Evolutionary conservation across 768 basidiomycete species (phyloP).

Genomic region (Favolaschia claudopus): DNA sequence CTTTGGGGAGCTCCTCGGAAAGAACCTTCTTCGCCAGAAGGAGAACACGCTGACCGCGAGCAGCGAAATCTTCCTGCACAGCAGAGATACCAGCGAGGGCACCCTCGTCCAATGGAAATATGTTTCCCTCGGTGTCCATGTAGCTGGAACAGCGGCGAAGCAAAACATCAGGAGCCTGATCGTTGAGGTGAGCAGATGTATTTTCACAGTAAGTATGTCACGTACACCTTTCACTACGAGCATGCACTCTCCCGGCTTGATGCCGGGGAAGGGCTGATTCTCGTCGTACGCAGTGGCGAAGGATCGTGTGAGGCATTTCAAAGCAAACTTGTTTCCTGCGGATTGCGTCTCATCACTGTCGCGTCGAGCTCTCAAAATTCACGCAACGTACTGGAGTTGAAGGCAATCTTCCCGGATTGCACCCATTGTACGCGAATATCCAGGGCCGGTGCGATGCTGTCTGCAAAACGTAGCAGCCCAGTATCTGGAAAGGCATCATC

Average conservation of each 20-base stretch:
- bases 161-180: slow-evolving; percentile 59
- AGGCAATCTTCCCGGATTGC: slow-evolving; percentile 43
- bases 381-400: slow-evolving; percentile 45
- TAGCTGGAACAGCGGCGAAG: slow-evolving; percentile 49
- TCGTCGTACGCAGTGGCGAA: background rate
- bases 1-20: slow-evolving; percentile 37
- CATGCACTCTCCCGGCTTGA: slow-evolving; percentile 35
- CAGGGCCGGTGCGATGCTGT: slow-evolving; percentile 38
- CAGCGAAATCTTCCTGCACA: slow-evolving; percentile 57
- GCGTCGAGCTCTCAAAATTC: background rate
- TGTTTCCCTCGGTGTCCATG: slow-evolving; percentile 45
- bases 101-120: slow-evolving; percentile 39
- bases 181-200: background rate
- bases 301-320: slow-evolving; percentile 46
- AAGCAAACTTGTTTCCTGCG: slow-evolving; percentile 59
- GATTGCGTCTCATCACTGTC: slow-evolving; percentile 19
- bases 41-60: slow-evolving; percentile 68
- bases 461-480: slow-evolving; percentile 61
- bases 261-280: background rate
- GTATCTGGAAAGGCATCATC: slow-evolving; percentile 43
- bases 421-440: slow-evolving; percentile 42
- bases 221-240: slow-evolving; percentile 50
- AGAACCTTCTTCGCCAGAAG: slow-evolving; percentile 59
- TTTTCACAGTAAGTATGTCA: slow-evolving; percentile 28
- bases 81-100: slow-evolving; percentile 39